Base-by-base conservation (phyloP, 176 grass and related monocot species). In the Rhynchospora tenuis region DNA sequence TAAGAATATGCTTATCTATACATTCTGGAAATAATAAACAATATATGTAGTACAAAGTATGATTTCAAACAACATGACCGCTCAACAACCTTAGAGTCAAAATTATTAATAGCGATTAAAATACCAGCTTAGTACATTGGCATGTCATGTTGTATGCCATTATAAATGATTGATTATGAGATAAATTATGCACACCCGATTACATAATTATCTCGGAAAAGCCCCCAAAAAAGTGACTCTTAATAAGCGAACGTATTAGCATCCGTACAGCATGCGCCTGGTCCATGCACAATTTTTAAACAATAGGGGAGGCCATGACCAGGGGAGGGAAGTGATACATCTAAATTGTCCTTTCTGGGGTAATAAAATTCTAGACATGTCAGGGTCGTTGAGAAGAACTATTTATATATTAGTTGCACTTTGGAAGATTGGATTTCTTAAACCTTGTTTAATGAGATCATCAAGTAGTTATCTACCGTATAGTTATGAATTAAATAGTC, bases 391-490 rank as follows among this genome's bases (percentile, higher is more conserved):
- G 20, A 51, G 45, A 73, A 73, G 26, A 26, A 22, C 4, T 2
- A 27, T 52, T 74, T 51, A 52, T 51, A 74, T 74, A 74, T 14
- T 72, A 22, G 43, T 13, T n/a, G 19, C 68, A 22, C 2, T 16
- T 13, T 17, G 13, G 13, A 38, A 17, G 45, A 52, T 52, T 76
- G 17, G 47, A 76, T 76, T 54, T 50, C 45, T 28, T 1, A 48
- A 72, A 47, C 69, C 69, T 73, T 73, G 43, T 73, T 73, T 74
- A 50, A 27, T 74, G 70, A 50, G 45, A 74, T 74, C 45, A 74
- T 48, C 19, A 33, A 73, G 59, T 51, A 75, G 13, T 75, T 75
- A 75, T 16, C 13, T 28, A 75, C 22, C 12, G 24, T 16, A 77
- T 56, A 48, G 2, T 56, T 55, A 54, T 31, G 14, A 22, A 29